These are phyloP conservation scores for Coelastrella sp. DNA, from an alignment of 139 green algal species.

Conservation along the genomic window DNA sequence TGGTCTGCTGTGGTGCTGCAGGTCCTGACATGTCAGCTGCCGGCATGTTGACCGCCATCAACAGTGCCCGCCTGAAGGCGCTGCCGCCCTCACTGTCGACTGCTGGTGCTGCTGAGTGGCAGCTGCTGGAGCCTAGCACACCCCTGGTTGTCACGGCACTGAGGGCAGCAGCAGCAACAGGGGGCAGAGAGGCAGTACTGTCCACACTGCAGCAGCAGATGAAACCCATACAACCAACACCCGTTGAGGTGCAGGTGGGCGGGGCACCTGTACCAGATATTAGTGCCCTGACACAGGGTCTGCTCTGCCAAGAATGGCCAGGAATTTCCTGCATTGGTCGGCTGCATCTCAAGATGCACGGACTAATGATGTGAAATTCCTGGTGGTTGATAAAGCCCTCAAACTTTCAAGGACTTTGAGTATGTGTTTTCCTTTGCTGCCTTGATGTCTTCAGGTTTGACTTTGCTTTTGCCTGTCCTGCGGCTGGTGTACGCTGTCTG, in stretches of 20 bases:
- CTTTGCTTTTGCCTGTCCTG: neutral
- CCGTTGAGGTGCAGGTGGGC: constrained; percentile 12
- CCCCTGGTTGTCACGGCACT: constrained; percentile 28
- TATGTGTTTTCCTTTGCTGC: neutral
- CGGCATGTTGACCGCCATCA: constrained; percentile 38
- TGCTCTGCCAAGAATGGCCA: neutral
- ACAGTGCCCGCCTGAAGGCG: neutral
- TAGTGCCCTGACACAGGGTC: neutral
- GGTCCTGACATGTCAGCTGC: constrained; percentile 41
- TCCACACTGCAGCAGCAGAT: constrained; percentile 38
- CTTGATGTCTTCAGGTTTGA: neutral
- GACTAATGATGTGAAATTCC: neutral
- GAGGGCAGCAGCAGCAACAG: constrained; percentile 11
- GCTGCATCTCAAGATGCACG: neutral
- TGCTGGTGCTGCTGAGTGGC: constrained; percentile 24
- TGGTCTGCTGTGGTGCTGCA: neutral
- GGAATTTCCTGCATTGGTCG: neutral
- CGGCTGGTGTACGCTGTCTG: neutral
- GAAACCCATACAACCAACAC: constrained; percentile 20
- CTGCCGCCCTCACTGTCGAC: neutral
- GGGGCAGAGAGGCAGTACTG: constrained; percentile 26
- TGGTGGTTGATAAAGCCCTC: neutral
- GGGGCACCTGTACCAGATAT: neutral
- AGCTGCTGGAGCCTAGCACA: neutral
- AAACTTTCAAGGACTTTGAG: neutral